Evolutionary conservation across 2,329 filamentous ascomycete genomes (phyloP), one percentile per base, ranked within the genome.

Genomic region (Aspergillus tanneri): DNA sequence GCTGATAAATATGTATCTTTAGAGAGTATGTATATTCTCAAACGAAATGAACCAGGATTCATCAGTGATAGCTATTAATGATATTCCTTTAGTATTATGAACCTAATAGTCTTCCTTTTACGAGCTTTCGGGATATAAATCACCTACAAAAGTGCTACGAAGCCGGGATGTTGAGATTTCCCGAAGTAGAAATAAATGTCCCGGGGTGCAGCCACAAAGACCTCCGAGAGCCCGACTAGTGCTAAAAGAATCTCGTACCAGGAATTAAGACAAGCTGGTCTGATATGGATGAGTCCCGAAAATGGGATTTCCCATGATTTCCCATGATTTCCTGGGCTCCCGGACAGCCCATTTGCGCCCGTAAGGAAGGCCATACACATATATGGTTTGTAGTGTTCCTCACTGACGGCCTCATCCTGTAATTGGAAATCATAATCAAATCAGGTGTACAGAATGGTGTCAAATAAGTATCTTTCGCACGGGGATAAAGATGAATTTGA

Each of bases 381-480:
- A 27, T 27, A 27, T 27, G 24, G 24, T 27, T 27, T 2, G 24
- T 27, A 27, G 24, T 27, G 24, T 27, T 27, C 24, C 24, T 12
- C 24, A 27, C 24, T 8, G 24, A 27, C 24, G 24, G 24, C 24
- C 24, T 27, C 24, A 27, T 12, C 24, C 24, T 27, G 24, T 27
- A 27, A 27, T 27, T 27, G 24, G 24, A 27, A 27, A 27, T 27
- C 24, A 27, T 27, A 27, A 27, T 27, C 24, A 27, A 27, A 27
- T 27, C 2, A 12, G 12, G 24, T 27, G 12, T 27, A 27, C 14
- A 38, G 9, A 23, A 38, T 38, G 36, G 36, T 38, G 36, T 38
- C 36, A 38, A 38, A 38, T 22, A 19, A 38, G 36, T 38, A 38
- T 38, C 36, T 38, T 22, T 19, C 36, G 6, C 36, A 38, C 18